phyloP scores from a whole-genome alignment of 2,329 filamentous ascomycete genomes.

The Microdochium nivale region DNA sequence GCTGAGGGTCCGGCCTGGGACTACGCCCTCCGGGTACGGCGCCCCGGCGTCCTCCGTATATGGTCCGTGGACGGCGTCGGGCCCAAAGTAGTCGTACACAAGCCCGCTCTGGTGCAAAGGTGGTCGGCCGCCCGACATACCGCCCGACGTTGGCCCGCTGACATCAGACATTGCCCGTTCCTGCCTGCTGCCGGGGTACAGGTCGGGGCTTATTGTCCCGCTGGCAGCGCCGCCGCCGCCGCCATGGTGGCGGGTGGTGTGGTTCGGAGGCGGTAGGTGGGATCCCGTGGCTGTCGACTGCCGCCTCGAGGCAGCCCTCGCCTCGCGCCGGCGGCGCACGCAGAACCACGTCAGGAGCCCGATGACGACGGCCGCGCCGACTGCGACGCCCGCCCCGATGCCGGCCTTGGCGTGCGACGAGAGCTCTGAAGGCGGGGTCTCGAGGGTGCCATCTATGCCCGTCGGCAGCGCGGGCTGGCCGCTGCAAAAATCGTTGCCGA shows the following conservation, averaged over 20 bases:
- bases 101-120: slow-evolving; percentile 16
- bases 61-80: slow-evolving; percentile 34
- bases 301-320: slow-evolving; percentile 9
- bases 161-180: slow-evolving; percentile 24
- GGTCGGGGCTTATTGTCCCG: not conserved
- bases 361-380: slow-evolving; percentile 32
- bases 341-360: slow-evolving; percentile 38
- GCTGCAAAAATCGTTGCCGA: slow-evolving; percentile 14
- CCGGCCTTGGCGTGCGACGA: slow-evolving; percentile 45
- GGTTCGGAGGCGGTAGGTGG: slow-evolving; percentile 3
- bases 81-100: slow-evolving; percentile 34
- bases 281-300: slow-evolving; percentile 2
- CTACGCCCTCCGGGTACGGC: slow-evolving; percentile 18
- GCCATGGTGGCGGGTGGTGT: slow-evolving; percentile 4
- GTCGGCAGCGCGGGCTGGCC: slow-evolving; percentile 29
- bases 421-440: slow-evolving; percentile 20
- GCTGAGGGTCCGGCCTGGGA: slow-evolving; percentile 9
- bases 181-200: slow-evolving; percentile 4
- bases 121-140: slow-evolving; percentile 7
- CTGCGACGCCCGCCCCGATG: slow-evolving; percentile 43
- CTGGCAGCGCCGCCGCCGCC: slow-evolving; percentile 6
- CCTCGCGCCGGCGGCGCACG: slow-evolving; percentile 25
- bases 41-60: slow-evolving; percentile 27
- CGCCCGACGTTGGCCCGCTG: slow-evolving; percentile 10
- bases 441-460: slow-evolving; percentile 20